phyloP scores from a whole-genome alignment of 192 early-diverging fungal genomes.

The Podila clonocystis region DNA sequence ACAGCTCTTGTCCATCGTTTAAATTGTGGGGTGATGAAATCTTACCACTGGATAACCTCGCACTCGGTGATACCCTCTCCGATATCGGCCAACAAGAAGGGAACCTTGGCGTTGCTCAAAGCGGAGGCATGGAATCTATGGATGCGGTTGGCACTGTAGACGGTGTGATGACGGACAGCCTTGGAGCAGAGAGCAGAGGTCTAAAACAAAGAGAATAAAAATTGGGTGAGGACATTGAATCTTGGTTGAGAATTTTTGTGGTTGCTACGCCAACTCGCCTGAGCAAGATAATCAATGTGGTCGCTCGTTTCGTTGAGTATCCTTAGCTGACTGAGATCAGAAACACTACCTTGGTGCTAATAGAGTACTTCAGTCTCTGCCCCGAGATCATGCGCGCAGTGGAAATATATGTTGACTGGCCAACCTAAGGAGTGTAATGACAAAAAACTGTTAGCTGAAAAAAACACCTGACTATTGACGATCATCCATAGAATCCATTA shows the following conservation, averaged over 20 bases:
- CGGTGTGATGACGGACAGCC: slow-evolving; percentile 29
- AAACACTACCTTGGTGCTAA: slow-evolving; percentile 36
- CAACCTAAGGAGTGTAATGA: slow-evolving; percentile 13
- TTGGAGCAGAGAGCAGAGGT: slow-evolving; percentile 32
- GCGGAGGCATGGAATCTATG: slow-evolving; percentile 63
- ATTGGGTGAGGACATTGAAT: too few species aligned
- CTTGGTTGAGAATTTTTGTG: too few species aligned
- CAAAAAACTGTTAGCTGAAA: not conserved
- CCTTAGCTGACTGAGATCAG: not conserved
- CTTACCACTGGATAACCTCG: slow-evolving; percentile 96
- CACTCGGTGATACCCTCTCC: slow-evolving; percentile 99
- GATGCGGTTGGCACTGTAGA: slow-evolving; percentile 25
- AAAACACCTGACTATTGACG: not conserved
- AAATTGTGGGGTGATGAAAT: not conserved
- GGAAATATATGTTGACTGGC: slow-evolving; percentile 50
- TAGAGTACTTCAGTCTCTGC: slow-evolving; percentile 43
- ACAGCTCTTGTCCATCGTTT: not conserved
- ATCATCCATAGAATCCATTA: not conserved
- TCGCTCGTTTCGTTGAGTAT: too few species aligned
- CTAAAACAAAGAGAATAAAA: slow-evolving; percentile 5
- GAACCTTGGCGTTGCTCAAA: slow-evolving; percentile 56
- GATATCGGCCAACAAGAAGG: slow-evolving; percentile 95
- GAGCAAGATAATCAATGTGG: too few species aligned
- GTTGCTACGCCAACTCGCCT: too few species aligned
- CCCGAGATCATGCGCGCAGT: slow-evolving; percentile 46